A percentile compares a stretch with the other conserved stretches of the same genome.
Evolutionary conservation across 441 rosid genomes (phyloP).

Genomic region (Bocquillonia castaneifolia): DNA sequence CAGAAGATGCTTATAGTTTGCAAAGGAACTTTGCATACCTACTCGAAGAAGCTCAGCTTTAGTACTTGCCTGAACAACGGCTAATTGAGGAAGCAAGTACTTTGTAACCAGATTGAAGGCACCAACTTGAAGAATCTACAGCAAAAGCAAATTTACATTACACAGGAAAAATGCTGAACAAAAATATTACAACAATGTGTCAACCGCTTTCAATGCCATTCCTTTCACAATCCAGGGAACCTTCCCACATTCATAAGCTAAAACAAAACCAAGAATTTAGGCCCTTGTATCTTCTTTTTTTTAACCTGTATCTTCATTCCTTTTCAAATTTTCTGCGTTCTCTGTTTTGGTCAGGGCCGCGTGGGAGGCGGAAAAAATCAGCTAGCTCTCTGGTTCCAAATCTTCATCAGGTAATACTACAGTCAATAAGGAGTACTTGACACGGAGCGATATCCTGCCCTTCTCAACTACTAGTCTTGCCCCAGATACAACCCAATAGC

Average conservation of each 20-base stretch:
- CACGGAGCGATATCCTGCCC: conserved; percentile 83
- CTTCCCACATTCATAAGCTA: conserved; percentile 2
- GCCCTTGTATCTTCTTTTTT: not conserved
- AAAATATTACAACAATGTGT: conserved; percentile 10
- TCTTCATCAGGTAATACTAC: conserved; percentile 64
- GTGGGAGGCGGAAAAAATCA: not conserved
- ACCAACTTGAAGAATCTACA: conserved; percentile 17
- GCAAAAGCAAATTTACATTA: conserved; percentile 11
- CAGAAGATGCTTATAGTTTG: not conserved
- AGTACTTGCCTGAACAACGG: not conserved
- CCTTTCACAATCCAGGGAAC: not conserved
- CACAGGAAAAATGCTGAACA: conserved; percentile 3
- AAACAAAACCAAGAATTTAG: not conserved
- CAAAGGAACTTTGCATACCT: not conserved
- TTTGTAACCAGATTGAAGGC: conserved; percentile 7
- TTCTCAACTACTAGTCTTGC: conserved; percentile 78
- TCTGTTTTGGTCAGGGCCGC: not conserved
- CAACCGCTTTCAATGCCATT: not conserved
- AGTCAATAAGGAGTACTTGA: conserved; percentile 81
- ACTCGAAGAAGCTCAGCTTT: not conserved
- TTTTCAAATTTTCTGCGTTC: not conserved
- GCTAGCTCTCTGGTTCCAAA: conserved; percentile 31
- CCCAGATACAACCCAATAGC: conserved; percentile 98
- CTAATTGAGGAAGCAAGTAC: not conserved
- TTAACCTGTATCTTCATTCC: too few relatives aligned